Percentiles rank a stretch among this genome's conserved stretches.
Conservation (phyloP, 805 yeast species). For the Citeromyces matritensis region DNA sequence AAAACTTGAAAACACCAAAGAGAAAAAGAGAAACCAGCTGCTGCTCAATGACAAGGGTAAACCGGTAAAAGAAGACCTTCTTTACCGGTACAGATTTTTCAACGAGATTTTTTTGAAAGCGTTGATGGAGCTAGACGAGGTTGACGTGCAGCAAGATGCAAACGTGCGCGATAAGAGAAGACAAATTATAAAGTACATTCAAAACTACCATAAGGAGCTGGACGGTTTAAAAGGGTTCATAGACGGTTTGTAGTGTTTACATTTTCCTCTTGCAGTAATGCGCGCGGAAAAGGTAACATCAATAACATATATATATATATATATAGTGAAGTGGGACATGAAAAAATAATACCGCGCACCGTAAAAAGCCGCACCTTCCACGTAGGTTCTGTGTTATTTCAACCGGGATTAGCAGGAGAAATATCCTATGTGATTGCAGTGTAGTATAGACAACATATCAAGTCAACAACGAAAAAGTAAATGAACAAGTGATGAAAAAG, state of each 20-base stretch:
- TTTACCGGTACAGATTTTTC: slow-evolving; percentile 38
- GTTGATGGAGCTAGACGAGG: slow-evolving; percentile 49
- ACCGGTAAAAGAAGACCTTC: slow-evolving; percentile 4
- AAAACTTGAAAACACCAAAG: slow-evolving; percentile 1
- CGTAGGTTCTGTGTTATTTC: too few relatives aligned
- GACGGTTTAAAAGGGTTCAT: slow-evolving; percentile 16
- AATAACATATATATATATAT: too few relatives aligned
- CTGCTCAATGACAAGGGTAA: background rate
- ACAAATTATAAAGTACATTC: slow-evolving; percentile 42
- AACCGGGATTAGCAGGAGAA: too few relatives aligned
- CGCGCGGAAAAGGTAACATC: too few relatives aligned
- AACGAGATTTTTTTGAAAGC: slow-evolving; percentile 58
- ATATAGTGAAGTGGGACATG: too few relatives aligned
- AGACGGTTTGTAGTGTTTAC: background rate
- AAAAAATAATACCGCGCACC: too few relatives aligned
- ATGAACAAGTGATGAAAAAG: too few relatives aligned
- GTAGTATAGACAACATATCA: too few relatives aligned
- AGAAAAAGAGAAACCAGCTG: slow-evolving; percentile 1
- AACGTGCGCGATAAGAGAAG: slow-evolving; percentile 43
- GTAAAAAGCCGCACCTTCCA: too few relatives aligned
- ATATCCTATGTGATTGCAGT: too few relatives aligned
- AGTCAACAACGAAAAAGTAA: too few relatives aligned
- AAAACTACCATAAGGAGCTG: slow-evolving; percentile 37
- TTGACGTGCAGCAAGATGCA: slow-evolving; percentile 34
- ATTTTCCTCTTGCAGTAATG: too few relatives aligned